Percentiles rank a stretch among this genome's conserved stretches.
Evolutionary conservation across 2,329 filamentous ascomycete species (phyloP).

Genomic region (Fusarium sp.): DNA sequence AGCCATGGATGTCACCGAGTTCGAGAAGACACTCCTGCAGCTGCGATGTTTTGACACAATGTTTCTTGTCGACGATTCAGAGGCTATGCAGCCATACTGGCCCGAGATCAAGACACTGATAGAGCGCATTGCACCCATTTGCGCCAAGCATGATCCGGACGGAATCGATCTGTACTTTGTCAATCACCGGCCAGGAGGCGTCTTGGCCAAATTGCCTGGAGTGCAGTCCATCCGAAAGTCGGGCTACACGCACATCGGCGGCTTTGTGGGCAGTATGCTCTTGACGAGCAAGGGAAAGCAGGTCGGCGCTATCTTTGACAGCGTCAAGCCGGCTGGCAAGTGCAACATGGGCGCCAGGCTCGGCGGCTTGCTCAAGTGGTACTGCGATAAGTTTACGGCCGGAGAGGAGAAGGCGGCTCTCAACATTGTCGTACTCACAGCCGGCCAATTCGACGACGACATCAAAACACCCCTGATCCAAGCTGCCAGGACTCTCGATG

Average conservation of each 20-base stretch:
- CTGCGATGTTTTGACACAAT: constrained; percentile 19
- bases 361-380: constrained; percentile 16
- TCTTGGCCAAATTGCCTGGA: constrained; percentile 13
- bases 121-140: constrained; percentile 18
- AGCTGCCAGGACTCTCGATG: constrained; percentile 13
- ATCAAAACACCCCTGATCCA: constrained; percentile 14
- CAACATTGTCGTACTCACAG: constrained; percentile 11
- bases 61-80: constrained; percentile 16
- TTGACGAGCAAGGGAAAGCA: constrained; percentile 19
- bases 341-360: constrained; percentile 19
- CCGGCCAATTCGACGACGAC: constrained; percentile 16
- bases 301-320: constrained; percentile 12
- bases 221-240: constrained; percentile 20
- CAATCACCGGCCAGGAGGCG: constrained; percentile 11
- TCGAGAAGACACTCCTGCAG: constrained; percentile 15
- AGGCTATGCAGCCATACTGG: constrained; percentile 19
- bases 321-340: constrained; percentile 12
- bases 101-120: constrained; percentile 18
- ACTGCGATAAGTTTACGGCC: constrained; percentile 15
- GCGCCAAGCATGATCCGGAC: constrained; percentile 12
- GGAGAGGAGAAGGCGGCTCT: constrained; percentile 18
- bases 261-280: constrained; percentile 14
- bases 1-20: background rate
- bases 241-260: constrained; percentile 9
- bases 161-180: constrained; percentile 18